Base-by-base conservation (phyloP, 257 asterid species). In the Gentiana macrophylla region DNA sequence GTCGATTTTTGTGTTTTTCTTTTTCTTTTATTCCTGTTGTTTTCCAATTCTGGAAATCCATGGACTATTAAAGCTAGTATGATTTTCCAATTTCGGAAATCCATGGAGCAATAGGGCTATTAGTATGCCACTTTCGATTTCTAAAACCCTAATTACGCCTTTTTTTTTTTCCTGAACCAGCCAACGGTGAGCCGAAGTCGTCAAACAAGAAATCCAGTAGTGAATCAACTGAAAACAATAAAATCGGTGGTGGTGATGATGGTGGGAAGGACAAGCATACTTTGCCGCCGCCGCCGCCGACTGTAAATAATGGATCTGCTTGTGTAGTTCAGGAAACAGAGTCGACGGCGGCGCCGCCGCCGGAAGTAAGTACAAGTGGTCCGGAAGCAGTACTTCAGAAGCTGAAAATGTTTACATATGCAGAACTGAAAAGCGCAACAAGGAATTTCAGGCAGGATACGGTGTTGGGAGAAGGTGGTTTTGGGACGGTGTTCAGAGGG, bases 391-490 rank as follows among this genome's bases (percentile, higher is more conserved):
- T 60, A 0, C 59, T 59, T 5, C 78, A 68, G 3, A 67, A 66
- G 50, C 32, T 72, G 69, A 77, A 66, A 52, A 56, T 67, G 57
- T 77, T 66, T 57, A 63, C 60, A 0, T 57, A 53, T 2, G 65
- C 63, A 0, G 79, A 72, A 38, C 59, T 77, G 61, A 67, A 44
- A 55, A 67, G 63, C 0, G 82, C 77, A 0, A 77, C 82, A 4
- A 67, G 58, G 10, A 77, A 77, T 38, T 77, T 77, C 65, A 51
- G 76, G 9, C 79, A 77, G 0, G 82, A 72, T 12, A 77, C 77
- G 2, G 74, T 77, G 46, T 15, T 77, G 50, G 82, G 82, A 0
- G 82, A 70, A 54, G 82, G 82, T 2, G 82, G 82, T 1, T 77
- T 77, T 36, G 82, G 82, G 3, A 61, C 74, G 49, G 82, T 77